Conservation (phyloP, 352 stramenopile genomes). For the Globisporangium cederbergense region DNA sequence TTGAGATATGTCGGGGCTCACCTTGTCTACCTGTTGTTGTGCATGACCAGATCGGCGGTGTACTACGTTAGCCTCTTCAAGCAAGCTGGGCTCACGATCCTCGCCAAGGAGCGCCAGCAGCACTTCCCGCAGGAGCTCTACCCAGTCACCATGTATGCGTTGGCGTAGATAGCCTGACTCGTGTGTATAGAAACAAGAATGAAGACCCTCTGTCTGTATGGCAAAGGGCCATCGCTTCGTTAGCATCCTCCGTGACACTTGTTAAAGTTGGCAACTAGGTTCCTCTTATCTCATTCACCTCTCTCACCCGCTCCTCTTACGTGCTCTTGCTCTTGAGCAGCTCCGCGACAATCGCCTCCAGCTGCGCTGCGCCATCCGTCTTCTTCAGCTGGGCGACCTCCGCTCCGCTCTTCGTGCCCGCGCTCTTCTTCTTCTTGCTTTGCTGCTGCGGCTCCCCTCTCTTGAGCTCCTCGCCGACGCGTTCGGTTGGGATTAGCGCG, state of each 20-base stretch:
- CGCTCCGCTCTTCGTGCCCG: not conserved
- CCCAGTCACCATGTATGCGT: constrained; percentile 94
- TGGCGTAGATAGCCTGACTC: constrained; percentile 29
- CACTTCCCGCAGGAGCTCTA: constrained; percentile 95
- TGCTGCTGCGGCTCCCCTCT: not conserved
- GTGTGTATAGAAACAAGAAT: not conserved
- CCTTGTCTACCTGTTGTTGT: not conserved
- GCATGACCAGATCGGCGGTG: constrained; percentile 40
- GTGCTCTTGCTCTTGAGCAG: constrained; percentile 1
- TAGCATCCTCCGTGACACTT: too few species aligned
- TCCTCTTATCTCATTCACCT: not conserved
- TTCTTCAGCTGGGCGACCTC: constrained; percentile 9
- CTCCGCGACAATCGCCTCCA: constrained; percentile 5
- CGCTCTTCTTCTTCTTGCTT: constrained; percentile 14
- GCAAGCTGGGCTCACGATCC: constrained; percentile 85
- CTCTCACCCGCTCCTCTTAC: not conserved
- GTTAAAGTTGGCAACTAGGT: too few species aligned
- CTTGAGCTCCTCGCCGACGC: constrained; percentile 13
- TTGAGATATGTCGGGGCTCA: not conserved
- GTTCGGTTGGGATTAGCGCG: constrained; percentile 32
- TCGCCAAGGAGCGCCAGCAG: constrained; percentile 79
- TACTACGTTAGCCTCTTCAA: constrained; percentile 93
- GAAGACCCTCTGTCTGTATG: not conserved
- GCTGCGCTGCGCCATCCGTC: not conserved
- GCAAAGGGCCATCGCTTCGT: too few species aligned